These are phyloP conservation scores for Wickerhamiella siamensis DNA, from an alignment of 805 yeast species.

Conservation along the genomic window DNA sequence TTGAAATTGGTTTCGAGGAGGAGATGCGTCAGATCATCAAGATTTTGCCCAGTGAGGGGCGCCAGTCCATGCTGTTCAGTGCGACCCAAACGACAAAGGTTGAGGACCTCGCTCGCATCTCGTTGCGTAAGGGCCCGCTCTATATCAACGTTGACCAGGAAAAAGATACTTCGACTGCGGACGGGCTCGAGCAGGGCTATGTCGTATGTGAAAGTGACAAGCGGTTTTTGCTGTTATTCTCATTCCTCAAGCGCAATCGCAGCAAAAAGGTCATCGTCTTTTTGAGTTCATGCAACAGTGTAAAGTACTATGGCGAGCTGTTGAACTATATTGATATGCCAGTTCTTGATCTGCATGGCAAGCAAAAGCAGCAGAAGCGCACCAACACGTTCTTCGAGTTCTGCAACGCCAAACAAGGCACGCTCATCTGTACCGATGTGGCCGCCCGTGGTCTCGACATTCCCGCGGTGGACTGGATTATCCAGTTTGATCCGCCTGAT, in stretches of 20 bases:
- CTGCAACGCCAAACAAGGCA: constrained; percentile 92
- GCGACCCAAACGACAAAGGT: constrained; percentile 99
- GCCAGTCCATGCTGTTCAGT: constrained; percentile 96
- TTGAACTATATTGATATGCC: constrained; percentile 94
- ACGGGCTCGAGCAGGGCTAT: constrained; percentile 95
- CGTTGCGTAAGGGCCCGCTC: constrained; percentile 81
- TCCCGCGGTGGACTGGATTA: constrained; percentile 98
- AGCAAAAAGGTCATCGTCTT: constrained; percentile 85
- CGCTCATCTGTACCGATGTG: constrained; percentile 88
- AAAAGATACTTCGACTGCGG: constrained; percentile 78
- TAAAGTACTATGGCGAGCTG: constrained; percentile 88
- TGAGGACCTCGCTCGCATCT: constrained; percentile 93
- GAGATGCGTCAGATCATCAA: constrained; percentile 96
- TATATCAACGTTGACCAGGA: constrained; percentile 87
- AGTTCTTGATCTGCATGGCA: constrained; percentile 91
- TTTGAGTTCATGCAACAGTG: constrained; percentile 91
- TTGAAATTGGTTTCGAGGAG: constrained; percentile 97
- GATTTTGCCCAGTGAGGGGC: constrained; percentile 79
- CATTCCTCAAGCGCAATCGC: constrained; percentile 82
- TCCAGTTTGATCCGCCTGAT: constrained; percentile 99
- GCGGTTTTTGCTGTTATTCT: constrained; percentile 75
- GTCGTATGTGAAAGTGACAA: constrained; percentile 95
- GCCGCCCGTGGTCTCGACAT: constrained; percentile 99
- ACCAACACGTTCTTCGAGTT: constrained; percentile 97
- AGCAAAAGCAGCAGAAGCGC: constrained; percentile 96